Evolutionary conservation across 495 filamentous ascomycete genomes (phyloP).

Genomic region (Podospora fimiseda): DNA sequence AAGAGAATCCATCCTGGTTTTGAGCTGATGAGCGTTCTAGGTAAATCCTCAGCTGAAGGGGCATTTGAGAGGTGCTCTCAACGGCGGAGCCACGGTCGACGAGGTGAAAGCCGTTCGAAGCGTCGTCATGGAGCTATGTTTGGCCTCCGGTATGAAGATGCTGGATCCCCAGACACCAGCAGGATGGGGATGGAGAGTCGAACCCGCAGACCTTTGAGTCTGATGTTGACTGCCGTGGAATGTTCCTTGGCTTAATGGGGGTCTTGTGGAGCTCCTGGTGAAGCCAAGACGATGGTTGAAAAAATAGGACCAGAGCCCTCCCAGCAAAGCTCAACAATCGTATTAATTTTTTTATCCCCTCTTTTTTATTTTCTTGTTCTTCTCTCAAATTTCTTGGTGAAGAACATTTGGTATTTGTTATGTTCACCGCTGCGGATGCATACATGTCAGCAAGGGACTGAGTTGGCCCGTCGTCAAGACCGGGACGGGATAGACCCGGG

Average conservation of each 20-base stretch:
- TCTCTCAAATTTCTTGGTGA: no score
- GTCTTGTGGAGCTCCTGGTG: background rate
- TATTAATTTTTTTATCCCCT: background rate
- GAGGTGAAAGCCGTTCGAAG: slow-evolving; percentile 48
- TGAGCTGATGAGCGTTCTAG: slow-evolving; percentile 18
- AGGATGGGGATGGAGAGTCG: slow-evolving; percentile 41
- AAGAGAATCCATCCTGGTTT: no score
- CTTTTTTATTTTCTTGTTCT: background rate
- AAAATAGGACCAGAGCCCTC: background rate
- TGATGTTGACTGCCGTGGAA: background rate
- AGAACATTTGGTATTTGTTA: no score
- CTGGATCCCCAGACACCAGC: slow-evolving; percentile 21
- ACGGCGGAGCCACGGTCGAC: slow-evolving; percentile 47
- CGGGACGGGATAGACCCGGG: background rate
- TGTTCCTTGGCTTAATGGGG: background rate
- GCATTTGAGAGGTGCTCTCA: slow-evolving; percentile 48
- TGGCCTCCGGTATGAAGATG: slow-evolving; percentile 41
- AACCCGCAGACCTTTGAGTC: slow-evolving; percentile 29
- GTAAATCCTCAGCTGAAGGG: slow-evolving; percentile 53
- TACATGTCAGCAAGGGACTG: slow-evolving; percentile 8
- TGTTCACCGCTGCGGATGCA: background rate
- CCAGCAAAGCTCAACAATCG: background rate
- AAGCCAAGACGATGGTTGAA: background rate
- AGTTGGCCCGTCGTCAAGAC: slow-evolving; percentile 9
- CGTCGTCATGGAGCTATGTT: slow-evolving; percentile 43